A percentile compares a stretch with the other conserved stretches of the same genome.
Evolutionary conservation across 2,329 filamentous ascomycete species (phyloP).

Genomic region (Talaromyces marneffei): DNA sequence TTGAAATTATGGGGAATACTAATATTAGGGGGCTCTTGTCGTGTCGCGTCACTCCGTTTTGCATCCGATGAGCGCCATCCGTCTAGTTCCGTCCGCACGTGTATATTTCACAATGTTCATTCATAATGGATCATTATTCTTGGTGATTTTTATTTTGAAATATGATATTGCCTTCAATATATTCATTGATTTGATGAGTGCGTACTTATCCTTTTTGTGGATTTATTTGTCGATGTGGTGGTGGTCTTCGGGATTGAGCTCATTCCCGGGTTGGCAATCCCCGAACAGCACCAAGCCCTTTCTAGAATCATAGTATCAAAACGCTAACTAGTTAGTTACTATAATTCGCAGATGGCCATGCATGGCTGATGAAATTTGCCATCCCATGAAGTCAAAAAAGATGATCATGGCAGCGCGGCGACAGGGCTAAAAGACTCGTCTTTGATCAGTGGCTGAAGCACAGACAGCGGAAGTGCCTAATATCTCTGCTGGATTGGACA

Average conservation of each 20-base stretch:
- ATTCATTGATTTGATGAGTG: not conserved
- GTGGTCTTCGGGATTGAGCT: not conserved
- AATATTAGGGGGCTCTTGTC: not conserved
- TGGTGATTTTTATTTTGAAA: not conserved
- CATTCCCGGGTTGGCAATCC: not conserved
- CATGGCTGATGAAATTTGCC: not conserved
- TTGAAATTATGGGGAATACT: not conserved
- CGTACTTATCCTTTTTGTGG: not conserved
- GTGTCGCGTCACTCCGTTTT: not conserved
- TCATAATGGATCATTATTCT: not conserved
- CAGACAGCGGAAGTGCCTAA: not conserved
- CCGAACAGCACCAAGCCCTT: not conserved
- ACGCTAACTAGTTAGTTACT: too few species aligned
- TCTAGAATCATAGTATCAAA: not conserved
- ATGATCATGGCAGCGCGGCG: not conserved
- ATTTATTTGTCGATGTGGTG: not conserved
- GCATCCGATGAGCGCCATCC: too few species aligned
- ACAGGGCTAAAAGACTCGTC: not conserved
- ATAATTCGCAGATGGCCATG: too few species aligned
- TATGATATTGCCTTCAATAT: not conserved
- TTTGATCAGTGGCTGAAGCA: not conserved
- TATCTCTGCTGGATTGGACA: not conserved
- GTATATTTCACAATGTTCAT: conserved; percentile 14
- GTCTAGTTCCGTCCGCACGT: conserved; percentile 14
- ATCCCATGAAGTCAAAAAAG: not conserved